A percentile compares a stretch with the other conserved stretches of the same genome.
These are phyloP conservation scores for Teunomyces gatunensis DNA, from an alignment of 805 yeast species.

Conservation along the genomic window DNA sequence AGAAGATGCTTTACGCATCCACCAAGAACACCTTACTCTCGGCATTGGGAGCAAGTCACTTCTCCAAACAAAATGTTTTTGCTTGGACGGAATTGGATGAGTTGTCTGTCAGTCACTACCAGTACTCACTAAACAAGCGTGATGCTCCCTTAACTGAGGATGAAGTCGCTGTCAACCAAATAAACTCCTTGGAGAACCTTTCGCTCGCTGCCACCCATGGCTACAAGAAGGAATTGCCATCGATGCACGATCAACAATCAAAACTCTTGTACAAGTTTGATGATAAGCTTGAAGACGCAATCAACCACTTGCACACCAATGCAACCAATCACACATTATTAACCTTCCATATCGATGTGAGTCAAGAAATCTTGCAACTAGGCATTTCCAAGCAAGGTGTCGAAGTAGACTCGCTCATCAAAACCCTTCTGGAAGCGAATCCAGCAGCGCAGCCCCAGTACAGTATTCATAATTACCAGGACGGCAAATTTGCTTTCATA, in stretches of 20 bases:
- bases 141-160: conserved; percentile 54
- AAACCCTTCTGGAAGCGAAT: conserved; percentile 19
- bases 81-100: conserved; percentile 59
- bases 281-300: conserved; percentile 21
- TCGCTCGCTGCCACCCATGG: conserved; percentile 20
- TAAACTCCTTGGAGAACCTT: conserved; percentile 36
- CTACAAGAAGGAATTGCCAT: conserved; percentile 31
- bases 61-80: conserved; percentile 39
- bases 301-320: conserved; percentile 20
- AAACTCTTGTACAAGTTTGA: conserved; percentile 27
- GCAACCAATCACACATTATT: conserved; percentile 31
- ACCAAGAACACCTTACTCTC: conserved; percentile 74
- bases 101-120: conserved; percentile 48
- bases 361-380: conserved; percentile 40
- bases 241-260: conserved; percentile 24
- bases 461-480: conserved; percentile 47
- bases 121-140: conserved; percentile 9
- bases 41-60: conserved; percentile 64
- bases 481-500: conserved; percentile 52
- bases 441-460: conserved; percentile 51
- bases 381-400: conserved; percentile 20
- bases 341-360: conserved; percentile 49
- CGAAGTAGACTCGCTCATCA: conserved; percentile 17
- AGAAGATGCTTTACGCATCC: conserved; percentile 93
- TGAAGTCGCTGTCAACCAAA: conserved; percentile 50